Percentiles rank a stretch among this genome's conserved stretches.
Evolutionary conservation across 768 basidiomycete species (phyloP).

Genomic region (Termitomyces sp.): DNA sequence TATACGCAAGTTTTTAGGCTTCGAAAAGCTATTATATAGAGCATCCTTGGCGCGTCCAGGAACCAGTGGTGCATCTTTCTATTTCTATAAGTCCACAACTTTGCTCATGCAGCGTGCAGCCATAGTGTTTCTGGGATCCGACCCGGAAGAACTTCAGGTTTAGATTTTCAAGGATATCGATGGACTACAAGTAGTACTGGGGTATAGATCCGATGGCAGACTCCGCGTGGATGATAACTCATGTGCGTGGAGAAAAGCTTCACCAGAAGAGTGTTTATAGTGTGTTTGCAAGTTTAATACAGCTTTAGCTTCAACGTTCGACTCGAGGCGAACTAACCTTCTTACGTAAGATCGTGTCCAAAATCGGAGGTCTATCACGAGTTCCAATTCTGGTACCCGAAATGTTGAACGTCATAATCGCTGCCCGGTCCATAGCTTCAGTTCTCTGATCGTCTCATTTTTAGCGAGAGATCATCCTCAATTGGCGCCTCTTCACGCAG

Average conservation of each 20-base stretch:
- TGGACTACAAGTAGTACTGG: background rate
- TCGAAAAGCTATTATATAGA: background rate
- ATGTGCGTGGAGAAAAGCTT: background rate
- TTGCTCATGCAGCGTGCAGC: too few species aligned
- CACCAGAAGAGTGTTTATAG: too few species aligned
- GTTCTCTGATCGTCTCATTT: too few species aligned
- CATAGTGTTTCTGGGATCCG: background rate
- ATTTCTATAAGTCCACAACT: background rate
- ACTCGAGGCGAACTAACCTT: too few species aligned
- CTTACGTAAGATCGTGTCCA: too few species aligned
- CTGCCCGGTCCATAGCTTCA: too few species aligned
- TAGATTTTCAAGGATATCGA: background rate
- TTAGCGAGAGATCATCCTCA: too few species aligned
- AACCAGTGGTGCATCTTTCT: background rate
- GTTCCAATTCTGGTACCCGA: too few species aligned
- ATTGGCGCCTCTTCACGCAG: conserved; percentile 16
- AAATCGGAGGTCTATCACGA: too few species aligned
- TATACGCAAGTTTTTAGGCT: background rate
- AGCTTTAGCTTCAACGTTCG: too few species aligned
- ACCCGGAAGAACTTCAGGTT: background rate
- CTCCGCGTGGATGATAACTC: background rate
- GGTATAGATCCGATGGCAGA: background rate
- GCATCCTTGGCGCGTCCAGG: background rate
- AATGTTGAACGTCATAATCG: too few species aligned
- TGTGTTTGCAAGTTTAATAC: too few species aligned